Percentiles rank a stretch among this genome's conserved stretches.
Conservation (phyloP, 352 stramenopile species). For the Phytophthora citricola region DNA sequence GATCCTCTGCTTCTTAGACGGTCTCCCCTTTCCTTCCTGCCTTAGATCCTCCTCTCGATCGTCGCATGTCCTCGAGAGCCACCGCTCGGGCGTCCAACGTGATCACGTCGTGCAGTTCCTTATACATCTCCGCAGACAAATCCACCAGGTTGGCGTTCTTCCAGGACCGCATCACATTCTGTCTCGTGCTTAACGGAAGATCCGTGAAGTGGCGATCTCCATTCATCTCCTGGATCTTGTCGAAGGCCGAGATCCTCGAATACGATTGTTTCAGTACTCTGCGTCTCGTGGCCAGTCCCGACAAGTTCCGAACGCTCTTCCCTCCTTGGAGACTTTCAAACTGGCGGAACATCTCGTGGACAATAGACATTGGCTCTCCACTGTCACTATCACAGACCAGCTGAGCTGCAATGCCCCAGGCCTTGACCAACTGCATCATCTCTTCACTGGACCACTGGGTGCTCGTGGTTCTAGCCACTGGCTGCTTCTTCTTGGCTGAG, state of each 20-base stretch:
- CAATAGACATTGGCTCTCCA: slow-evolving; percentile 31
- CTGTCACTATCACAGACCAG: slow-evolving; percentile 24
- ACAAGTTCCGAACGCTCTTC: slow-evolving; percentile 30
- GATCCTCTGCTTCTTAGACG: slow-evolving; percentile 18
- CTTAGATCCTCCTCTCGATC: slow-evolving; percentile 24
- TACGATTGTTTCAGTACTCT: slow-evolving; percentile 43
- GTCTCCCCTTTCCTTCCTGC: slow-evolving; percentile 12
- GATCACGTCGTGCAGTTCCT: slow-evolving; percentile 30
- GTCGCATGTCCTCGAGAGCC: slow-evolving; percentile 38
- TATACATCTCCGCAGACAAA: slow-evolving; percentile 35
- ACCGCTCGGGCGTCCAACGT: slow-evolving; percentile 31
- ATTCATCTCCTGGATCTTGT: slow-evolving; percentile 45
- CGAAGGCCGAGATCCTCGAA: slow-evolving; percentile 34
- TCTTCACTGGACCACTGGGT: slow-evolving; percentile 38
- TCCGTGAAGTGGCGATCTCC: slow-evolving; percentile 33
- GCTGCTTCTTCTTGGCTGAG: slow-evolving; percentile 17
- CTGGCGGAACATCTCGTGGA: slow-evolving; percentile 39
- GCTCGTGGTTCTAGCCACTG: slow-evolving; percentile 1
- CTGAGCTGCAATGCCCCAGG: slow-evolving; percentile 33
- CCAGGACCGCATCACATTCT: slow-evolving; percentile 39
- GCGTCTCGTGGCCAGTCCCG: slow-evolving; percentile 31
- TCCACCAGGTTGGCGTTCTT: slow-evolving; percentile 47
- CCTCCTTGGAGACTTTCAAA: slow-evolving; percentile 36
- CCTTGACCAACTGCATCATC: slow-evolving; percentile 36
- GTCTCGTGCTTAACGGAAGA: slow-evolving; percentile 17